phyloP scores from a whole-genome alignment of 2,329 filamentous ascomycete species.

The Juglanconis sp. region DNA sequence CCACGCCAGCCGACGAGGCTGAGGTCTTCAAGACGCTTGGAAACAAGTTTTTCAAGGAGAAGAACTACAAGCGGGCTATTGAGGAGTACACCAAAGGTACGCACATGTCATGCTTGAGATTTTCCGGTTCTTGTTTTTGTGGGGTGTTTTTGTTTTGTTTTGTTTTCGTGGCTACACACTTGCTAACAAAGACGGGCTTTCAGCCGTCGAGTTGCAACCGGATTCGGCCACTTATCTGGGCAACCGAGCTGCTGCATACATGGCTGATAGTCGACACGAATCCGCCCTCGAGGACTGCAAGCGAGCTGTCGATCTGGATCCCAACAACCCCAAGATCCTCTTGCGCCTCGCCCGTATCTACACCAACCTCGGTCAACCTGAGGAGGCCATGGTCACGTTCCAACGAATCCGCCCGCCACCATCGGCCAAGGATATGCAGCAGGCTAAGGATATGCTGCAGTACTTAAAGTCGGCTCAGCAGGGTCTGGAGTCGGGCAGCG shows the following conservation, averaged over 20 bases:
- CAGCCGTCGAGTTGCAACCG: slow-evolving; percentile 85
- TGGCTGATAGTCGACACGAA: slow-evolving; percentile 76
- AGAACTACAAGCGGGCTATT: slow-evolving; percentile 83
- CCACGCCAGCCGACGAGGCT: slow-evolving; percentile 66
- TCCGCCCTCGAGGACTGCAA: slow-evolving; percentile 85
- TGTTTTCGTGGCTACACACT: slow-evolving; percentile 1
- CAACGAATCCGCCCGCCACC: slow-evolving; percentile 75
- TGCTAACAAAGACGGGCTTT: slow-evolving; percentile 2
- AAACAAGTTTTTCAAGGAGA: slow-evolving; percentile 96
- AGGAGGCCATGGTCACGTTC: slow-evolving; percentile 82
- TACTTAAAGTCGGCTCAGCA: slow-evolving; percentile 79
- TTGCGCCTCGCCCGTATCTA: slow-evolving; percentile 87
- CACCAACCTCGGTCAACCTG: slow-evolving; percentile 78
- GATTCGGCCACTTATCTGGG: slow-evolving; percentile 85
- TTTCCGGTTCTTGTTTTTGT: slow-evolving; percentile 7
- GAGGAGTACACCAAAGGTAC: slow-evolving; percentile 93
- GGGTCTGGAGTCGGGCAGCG: slow-evolving; percentile 68
- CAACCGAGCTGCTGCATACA: slow-evolving; percentile 92
- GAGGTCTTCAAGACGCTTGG: slow-evolving; percentile 89
- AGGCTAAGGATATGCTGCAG: slow-evolving; percentile 80
- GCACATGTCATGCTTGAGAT: slow-evolving; percentile 13
- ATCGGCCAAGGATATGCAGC: slow-evolving; percentile 78
- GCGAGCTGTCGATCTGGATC: slow-evolving; percentile 77
- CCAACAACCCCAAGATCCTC: slow-evolving; percentile 81
- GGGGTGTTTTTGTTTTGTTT: slow-evolving; percentile 9